Evolutionary conservation across 345 rosid genomes (phyloP), one percentile per base, ranked within the genome.

Genomic region (Mangifera indica): DNA sequence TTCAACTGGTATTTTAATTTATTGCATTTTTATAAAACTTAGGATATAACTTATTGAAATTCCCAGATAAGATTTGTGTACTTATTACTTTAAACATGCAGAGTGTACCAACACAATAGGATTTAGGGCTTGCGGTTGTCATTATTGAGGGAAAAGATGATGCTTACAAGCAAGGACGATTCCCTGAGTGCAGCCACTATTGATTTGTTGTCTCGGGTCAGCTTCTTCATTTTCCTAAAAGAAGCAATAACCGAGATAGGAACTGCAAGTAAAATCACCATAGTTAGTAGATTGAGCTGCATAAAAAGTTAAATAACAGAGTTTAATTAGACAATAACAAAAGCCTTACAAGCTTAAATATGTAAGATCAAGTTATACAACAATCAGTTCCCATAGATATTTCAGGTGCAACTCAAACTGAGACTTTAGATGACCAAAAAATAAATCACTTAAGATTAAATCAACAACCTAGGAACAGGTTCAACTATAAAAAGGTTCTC

Each of bases 201-300:
- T 66, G 76, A 55, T 51, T 83, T 75, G 79, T 69, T 73, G 73
- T 86, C 87, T 74, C 74, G 81, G 15, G 93, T 83, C 70, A 94
- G 94, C 82, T 85, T 90, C 78, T 93, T 93, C 89, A 90, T 80
- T 83, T 85, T 94, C 78, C 82, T 82, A 70, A 89, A 94, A 17
- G 95, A 84, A 60, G 89, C 88, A 78, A 94, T 79, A 69, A 81
- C 37, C 21, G 89, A 63, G 60, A 90, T 79, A n/a, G 95, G 88
- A 81, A 94, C 98, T 94, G 92, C 87, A 78, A 59, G 59, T 24
- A 46, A 48, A 77, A 62, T 21, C n/a, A 29, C 10, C 62, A 73
- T 22, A 12, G 22, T 29, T 22, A 18, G 44, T 11, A 54, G 48
- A 17, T 37, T 25, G 65, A 32, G 67, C 51, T 4, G 21, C 10